Conservation (phyloP, 805 yeast genomes). For the Jamesozyma jinghongensis region DNA sequence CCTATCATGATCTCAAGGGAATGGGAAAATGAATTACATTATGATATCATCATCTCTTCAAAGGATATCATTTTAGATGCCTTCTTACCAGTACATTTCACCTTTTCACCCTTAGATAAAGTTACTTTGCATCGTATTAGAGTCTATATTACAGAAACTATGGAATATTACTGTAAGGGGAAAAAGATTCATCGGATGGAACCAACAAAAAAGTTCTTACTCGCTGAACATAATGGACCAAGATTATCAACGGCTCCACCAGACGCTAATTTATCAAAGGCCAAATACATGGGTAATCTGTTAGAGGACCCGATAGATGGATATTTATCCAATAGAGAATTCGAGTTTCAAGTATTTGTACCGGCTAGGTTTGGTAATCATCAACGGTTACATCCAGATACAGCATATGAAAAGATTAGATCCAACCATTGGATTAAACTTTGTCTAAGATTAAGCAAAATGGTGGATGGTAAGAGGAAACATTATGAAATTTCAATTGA, state of each 20-base stretch:
- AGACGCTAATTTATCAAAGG: conserved; percentile 29
- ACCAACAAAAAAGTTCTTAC: conserved; percentile 70
- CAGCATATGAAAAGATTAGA: conserved; percentile 69
- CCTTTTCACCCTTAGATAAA: conserved; percentile 79
- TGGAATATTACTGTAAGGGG: conserved; percentile 81
- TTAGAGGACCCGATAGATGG: conserved; percentile 33
- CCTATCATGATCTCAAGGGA: conserved; percentile 85
- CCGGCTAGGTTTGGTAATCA: conserved; percentile 58
- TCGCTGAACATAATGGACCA: conserved; percentile 72
- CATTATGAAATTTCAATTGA: conserved; percentile 93
- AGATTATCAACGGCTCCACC: conserved; percentile 28
- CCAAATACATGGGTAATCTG: conserved; percentile 35
- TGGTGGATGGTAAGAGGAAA: conserved; percentile 63
- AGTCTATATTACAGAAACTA: conserved; percentile 76
- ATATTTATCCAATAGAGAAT: conserved; percentile 64
- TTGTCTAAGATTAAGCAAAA: conserved; percentile 65
- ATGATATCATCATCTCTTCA: conserved; percentile 85
- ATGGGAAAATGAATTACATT: conserved; percentile 88
- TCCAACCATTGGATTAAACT: conserved; percentile 94
- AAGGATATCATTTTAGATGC: conserved; percentile 81
- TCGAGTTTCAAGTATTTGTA: conserved; percentile 78
- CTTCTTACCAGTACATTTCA: conserved; percentile 72
- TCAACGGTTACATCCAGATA: conserved; percentile 70
- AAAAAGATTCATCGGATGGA: conserved; percentile 88
- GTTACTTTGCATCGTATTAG: conserved; percentile 77